Conservation (phyloP, 768 basidiomycete species). For the Hypholoma sublateritium region DNA sequence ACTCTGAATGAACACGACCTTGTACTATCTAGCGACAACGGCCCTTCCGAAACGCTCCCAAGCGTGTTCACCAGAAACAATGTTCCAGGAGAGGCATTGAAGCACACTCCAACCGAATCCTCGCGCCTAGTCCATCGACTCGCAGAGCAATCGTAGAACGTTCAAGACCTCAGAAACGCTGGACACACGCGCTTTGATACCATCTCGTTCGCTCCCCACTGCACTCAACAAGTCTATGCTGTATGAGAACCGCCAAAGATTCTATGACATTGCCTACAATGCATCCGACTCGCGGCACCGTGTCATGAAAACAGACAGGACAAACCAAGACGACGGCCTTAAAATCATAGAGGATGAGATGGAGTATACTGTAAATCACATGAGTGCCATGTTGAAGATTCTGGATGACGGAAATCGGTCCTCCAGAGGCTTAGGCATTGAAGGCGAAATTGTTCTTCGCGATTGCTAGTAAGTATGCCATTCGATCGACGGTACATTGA, state of each 20-base stretch:
- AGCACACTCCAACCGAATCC: not conserved
- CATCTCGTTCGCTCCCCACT: conserved; percentile 19
- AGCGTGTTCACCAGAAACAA: not conserved
- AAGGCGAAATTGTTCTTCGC: conserved; percentile 78
- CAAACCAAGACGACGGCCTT: conserved; percentile 71
- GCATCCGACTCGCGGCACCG: conserved; percentile 85
- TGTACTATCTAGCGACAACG: not conserved
- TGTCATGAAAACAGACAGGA: conserved; percentile 92
- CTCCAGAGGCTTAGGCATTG: conserved; percentile 85
- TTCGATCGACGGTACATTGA: not conserved
- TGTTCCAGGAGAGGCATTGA: not conserved
- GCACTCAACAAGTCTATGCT: conserved; percentile 84
- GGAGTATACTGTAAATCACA: conserved; percentile 85
- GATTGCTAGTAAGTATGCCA: conserved; percentile 60
- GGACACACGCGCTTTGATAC: conserved; percentile 1
- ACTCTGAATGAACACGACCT: not conserved
- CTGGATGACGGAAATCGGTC: conserved; percentile 91
- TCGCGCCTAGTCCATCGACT: not conserved
- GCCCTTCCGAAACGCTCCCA: not conserved
- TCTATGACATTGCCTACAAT: conserved; percentile 92
- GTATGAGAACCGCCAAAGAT: conserved; percentile 89
- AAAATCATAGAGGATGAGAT: conserved; percentile 83
- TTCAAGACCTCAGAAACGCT: not conserved
- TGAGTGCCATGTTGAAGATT: conserved; percentile 91
- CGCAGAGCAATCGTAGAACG: no score